Evolutionary conservation across 441 rosid species (phyloP).

Genomic region (Manihot esculenta): DNA sequence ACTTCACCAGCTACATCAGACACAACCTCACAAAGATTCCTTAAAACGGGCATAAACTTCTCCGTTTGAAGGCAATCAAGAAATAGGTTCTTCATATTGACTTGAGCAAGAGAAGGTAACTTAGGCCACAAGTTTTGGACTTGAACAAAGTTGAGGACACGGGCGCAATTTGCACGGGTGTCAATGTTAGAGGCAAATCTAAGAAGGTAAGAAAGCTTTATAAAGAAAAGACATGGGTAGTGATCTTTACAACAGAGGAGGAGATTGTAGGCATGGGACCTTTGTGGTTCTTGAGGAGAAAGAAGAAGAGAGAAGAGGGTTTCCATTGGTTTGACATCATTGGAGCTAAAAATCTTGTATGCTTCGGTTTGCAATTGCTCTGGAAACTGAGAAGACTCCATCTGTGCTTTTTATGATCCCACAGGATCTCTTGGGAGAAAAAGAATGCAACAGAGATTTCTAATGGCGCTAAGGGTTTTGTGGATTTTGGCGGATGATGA

Average conservation of each 20-base stretch:
- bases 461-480: no score
- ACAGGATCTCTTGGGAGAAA: no score
- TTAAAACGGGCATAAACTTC: not conserved
- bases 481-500: no score
- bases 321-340: conserved; percentile 11
- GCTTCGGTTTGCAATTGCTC: conserved; percentile 2
- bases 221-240: conserved; percentile 4
- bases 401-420: not conserved
- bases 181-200: conserved; percentile 3
- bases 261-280: conserved; percentile 10
- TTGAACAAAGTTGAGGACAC: not conserved
- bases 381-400: conserved; percentile 1
- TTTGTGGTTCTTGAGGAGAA: conserved; percentile 11
- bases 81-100: not conserved
- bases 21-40: conserved; percentile 1
- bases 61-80: conserved; percentile 13
- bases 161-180: conserved; percentile 6
- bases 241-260: conserved; percentile 6
- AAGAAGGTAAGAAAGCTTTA: conserved; percentile 4
- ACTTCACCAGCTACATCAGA: not conserved
- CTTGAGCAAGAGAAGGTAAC: not conserved
- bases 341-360: not conserved
- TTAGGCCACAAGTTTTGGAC: conserved; percentile 23
- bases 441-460: no score
- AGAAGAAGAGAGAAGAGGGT: not conserved